Evolutionary conservation across 2,329 filamentous ascomycete species (phyloP), one percentile per base, ranked within the genome.

Genomic region (Trichoderma endophyticum): DNA sequence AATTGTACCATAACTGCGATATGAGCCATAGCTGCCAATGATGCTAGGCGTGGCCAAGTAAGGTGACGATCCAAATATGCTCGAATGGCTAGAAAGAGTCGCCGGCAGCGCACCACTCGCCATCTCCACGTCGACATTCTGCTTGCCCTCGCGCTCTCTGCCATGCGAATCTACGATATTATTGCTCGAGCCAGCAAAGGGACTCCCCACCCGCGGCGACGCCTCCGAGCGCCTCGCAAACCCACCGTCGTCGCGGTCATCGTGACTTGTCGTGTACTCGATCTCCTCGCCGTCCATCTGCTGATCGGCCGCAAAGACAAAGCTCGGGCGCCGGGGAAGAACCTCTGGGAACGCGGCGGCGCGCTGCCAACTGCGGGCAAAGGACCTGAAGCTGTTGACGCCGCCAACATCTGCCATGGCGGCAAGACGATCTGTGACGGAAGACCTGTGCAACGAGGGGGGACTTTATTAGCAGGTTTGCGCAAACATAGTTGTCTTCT

Each of bases 341-440:
- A 97, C 93, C 80, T 98, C 95, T 74, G 90, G 88, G 81, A 98
- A 98, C 71, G 88, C 91, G 30, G 94, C 94, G 48, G 95, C 95
- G 80, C 95, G 91, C 82, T 95, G 93, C 92, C 94, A 97, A 77
- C 93, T 97, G 73, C 92, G 89, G 59, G 95, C 93, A 80, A 98
- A 98, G 78, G 95, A 97, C 78, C 96, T 92, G 77, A 98, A 92
- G 81, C 93, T 97, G 84, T 98, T 98, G 73, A 95, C 92, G 65
- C 95, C 95, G 75, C 95, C 96, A 62, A 93, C 91, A 73, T 97
- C 91, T 75, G 87, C 85, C 69, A 91, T 79, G 68, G 86, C 84
- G 30, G 87, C 82, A 43, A 93, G 81, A 39, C 86, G 85, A 74
- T 87, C 84, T 36, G 86, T 87, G 51, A 89, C 83, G 7, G 89